Evolutionary conservation across 2,329 filamentous ascomycete species (phyloP), one percentile per base, ranked within the genome.

Genomic region (Colletotrichum nymphaeae): DNA sequence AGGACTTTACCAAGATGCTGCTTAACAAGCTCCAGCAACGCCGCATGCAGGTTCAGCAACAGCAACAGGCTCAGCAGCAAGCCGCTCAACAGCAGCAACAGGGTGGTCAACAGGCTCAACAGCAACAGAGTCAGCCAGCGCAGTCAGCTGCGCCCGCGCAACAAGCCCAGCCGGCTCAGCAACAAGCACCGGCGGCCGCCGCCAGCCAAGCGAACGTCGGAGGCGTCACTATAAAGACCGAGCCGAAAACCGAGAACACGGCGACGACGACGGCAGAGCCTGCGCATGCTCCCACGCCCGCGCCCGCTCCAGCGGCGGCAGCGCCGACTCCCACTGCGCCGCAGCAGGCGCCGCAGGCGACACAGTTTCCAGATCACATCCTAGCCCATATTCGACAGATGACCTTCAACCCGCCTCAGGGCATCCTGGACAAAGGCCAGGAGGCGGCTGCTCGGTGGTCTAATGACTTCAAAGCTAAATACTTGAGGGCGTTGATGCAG

Each of bases 1-100:
- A 83, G 7, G 89, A 92, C 9, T 92, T 93, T 78, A 90, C 90
- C 0, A 85, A 85, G 56, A 90, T 90, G 80, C 84, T 93, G 2
- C 80, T 85, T 3, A 80, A 79, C 0, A 92, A 91, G 79, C 84
- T 90, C 5, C 84, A 87, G 64, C 63, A 76, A 74, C 64, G 78
- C 53, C 77, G 79, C 26, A 80, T 83, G 22, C 79, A 83, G 35
- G 77, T 76, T 2, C 82, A 83, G 63, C 80, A 81, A 9, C 80
- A 82, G 32, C 80, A 81, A 58, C 79, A 82, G 19, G 77, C 79
- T 46, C 77, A 79, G 35, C 78, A 78, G 32, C 77, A 80, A 46
- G 76, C 78, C 24, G 62, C 62, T 8, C 74, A 71, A 4, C 78
- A 77, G 66, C 78, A 77, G 68, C 72, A 62, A 65, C 66, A 49